These are phyloP conservation scores for Botryococcus braunii DNA, from an alignment of 163 green algal species.

Conservation along the genomic window DNA sequence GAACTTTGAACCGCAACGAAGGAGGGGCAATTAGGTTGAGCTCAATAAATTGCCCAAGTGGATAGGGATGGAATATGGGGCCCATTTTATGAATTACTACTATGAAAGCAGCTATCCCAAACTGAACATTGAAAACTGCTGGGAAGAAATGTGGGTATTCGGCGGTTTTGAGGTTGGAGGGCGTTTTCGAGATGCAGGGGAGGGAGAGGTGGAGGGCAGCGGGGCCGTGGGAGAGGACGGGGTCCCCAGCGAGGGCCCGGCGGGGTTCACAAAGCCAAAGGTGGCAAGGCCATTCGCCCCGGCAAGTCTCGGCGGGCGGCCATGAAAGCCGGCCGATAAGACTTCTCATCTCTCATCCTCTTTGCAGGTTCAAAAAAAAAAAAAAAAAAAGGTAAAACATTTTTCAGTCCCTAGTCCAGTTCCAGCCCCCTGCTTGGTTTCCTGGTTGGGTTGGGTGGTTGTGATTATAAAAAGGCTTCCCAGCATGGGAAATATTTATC, in stretches of 20 bases:
- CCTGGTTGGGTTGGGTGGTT: too few species aligned
- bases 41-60: background rate
- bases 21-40: background rate
- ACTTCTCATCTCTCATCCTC: too few species aligned
- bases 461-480: too few species aligned
- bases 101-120: background rate
- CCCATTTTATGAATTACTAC: background rate
- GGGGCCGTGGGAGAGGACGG: background rate
- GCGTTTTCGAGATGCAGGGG: conserved; percentile 4
- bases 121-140: background rate
- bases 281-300: conserved; percentile 21
- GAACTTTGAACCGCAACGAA: background rate
- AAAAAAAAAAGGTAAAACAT: too few species aligned
- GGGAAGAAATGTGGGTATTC: background rate
- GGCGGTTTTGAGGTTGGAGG: background rate
- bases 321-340: background rate
- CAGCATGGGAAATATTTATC: too few species aligned
- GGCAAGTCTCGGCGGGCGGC: conserved; percentile 26
- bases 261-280: conserved; percentile 10
- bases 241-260: conserved; percentile 11
- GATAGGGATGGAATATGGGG: background rate
- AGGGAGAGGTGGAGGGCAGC: conserved; percentile 5
- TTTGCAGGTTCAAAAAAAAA: too few species aligned
- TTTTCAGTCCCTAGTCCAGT: too few species aligned
- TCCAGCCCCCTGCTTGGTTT: too few species aligned